These are phyloP conservation scores for Cenchrus americanus DNA, from an alignment of 176 grass and related monocot species.

Conservation along the genomic window DNA sequence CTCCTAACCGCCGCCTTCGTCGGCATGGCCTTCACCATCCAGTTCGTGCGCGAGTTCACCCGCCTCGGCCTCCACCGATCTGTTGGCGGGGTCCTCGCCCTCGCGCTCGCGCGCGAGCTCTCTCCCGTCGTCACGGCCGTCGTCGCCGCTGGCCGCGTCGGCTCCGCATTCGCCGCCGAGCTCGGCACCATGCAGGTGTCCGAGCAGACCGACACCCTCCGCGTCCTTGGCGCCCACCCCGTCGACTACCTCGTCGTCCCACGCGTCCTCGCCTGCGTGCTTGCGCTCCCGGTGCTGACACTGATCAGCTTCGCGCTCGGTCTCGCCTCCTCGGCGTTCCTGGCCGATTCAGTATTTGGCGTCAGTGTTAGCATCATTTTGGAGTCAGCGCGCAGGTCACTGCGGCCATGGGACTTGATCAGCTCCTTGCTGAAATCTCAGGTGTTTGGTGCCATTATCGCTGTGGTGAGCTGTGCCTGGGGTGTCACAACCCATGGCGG, in stretches of 20 bases:
- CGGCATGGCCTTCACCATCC: slow-evolving; percentile 99
- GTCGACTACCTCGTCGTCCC: slow-evolving; percentile 91
- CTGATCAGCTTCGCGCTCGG: slow-evolving; percentile 86
- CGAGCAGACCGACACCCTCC: slow-evolving; percentile 91
- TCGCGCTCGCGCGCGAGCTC: slow-evolving; percentile 85
- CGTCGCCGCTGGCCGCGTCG: slow-evolving; percentile 74
- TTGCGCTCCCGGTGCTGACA: slow-evolving; percentile 82
- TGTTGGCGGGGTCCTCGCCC: slow-evolving; percentile 92
- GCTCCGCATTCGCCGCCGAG: slow-evolving; percentile 96
- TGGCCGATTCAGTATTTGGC: slow-evolving; percentile 86
- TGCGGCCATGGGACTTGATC: slow-evolving; percentile 91
- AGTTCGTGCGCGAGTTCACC: slow-evolving; percentile 99
- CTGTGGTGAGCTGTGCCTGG: slow-evolving; percentile 95
- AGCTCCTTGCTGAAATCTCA: slow-evolving; percentile 94
- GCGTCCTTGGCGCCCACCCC: slow-evolving; percentile 81
- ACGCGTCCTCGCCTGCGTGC: slow-evolving; percentile 83
- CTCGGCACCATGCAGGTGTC: slow-evolving; percentile 99
- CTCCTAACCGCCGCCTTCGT: slow-evolving; percentile 94
- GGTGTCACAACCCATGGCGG: slow-evolving; percentile 89
- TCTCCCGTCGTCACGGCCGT: slow-evolving; percentile 93
- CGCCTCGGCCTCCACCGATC: slow-evolving; percentile 96
- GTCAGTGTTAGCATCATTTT: slow-evolving; percentile 97
- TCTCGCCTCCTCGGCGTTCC: slow-evolving; percentile 80
- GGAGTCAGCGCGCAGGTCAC: slow-evolving; percentile 83
- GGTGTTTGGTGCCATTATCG: slow-evolving; percentile 87